Conservation (phyloP, 768 basidiomycete species). For the Leccinum uliginosum region DNA sequence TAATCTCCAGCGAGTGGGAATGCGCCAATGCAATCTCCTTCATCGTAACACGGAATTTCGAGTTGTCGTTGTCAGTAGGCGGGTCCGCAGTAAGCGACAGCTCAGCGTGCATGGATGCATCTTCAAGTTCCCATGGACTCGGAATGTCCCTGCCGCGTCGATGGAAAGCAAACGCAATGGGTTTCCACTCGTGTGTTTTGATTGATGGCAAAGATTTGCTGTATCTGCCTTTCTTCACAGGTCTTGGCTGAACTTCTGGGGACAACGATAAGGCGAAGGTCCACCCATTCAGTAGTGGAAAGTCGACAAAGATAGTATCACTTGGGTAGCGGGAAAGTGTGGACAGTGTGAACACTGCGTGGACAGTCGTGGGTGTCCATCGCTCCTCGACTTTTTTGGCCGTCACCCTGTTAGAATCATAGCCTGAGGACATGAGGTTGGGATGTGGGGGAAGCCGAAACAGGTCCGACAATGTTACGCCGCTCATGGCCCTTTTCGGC, state of each 20-base stretch:
- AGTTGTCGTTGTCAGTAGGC: neutral
- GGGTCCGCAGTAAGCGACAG: conserved; percentile 2
- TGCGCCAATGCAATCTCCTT: neutral
- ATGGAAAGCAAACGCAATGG: conserved; percentile 11
- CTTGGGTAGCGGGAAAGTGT: neutral
- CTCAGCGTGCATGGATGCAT: conserved; percentile 13
- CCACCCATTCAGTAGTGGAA: conserved; percentile 16
- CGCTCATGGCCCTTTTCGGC: conserved; percentile 1
- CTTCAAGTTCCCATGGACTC: too few species aligned
- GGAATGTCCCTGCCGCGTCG: neutral
- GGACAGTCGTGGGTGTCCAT: conserved; percentile 14
- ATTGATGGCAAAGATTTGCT: neutral
- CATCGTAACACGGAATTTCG: conserved; percentile 1
- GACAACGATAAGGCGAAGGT: conserved; percentile 13
- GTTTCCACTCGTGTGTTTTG: neutral
- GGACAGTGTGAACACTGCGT: conserved; percentile 1
- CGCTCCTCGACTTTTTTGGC: conserved; percentile 10
- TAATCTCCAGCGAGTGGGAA: neutral
- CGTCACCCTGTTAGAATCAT: neutral
- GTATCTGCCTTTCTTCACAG: neutral
- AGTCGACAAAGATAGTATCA: neutral
- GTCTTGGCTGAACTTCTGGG: neutral
- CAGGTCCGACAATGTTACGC: neutral
- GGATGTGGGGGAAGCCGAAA: neutral
- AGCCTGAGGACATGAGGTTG: neutral